Base-by-base conservation (phyloP, 2,329 filamentous ascomycete species). In the Pleurostoma richardsiae region DNA sequence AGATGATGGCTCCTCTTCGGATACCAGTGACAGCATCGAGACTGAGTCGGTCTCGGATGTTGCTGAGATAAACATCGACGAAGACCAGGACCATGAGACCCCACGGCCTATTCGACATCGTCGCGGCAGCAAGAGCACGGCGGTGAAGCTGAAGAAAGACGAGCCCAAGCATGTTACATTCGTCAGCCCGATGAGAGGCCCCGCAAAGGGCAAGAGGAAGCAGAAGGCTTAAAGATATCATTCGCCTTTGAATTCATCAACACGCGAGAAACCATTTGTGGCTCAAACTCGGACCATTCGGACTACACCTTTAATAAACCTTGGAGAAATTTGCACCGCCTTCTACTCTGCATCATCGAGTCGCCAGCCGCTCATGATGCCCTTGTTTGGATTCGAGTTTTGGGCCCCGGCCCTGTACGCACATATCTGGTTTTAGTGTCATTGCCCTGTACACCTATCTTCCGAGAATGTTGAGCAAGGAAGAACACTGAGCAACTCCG, bases 1-100 rank as follows among this genome's bases (percentile, higher is more conserved):
- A 2, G 82, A 86, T 47, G 80, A 82, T 49, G 77, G 74, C 41
- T 85, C 80, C 4, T 76, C 76, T 40, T 84, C 81, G 4, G 81
- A 81, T 29, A 69, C 70, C 45, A 79, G 74, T 47, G 78, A 82
- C 42, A 72, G 69, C 47, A 62, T 79, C 36, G 82, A 82, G 29
- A 72, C 79, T n/a, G 79, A 80, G 49, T 74, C 76, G 4, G 71
- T 79, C 28, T 78, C 78, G 8, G 80, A 83, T 55, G 73, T 83
- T 38, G 76, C 80, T 29, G 81, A 85, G 56, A 82, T 85, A 47
- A 76, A 75, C 29, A 69, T 82, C 26, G 80, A 82, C 41, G 79
- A 82, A 47, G 79, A 80, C 40, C 68, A 75, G 49, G 70, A 77
- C 19, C 53, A 59, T 42, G 47, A 52, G 38, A 51, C 54, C 4